Percentiles rank a stretch among this genome's conserved stretches.
These are phyloP conservation scores for Flaveria sonorensis DNA, from an alignment of 129 eudicot genomes.

Conservation along the genomic window DNA sequence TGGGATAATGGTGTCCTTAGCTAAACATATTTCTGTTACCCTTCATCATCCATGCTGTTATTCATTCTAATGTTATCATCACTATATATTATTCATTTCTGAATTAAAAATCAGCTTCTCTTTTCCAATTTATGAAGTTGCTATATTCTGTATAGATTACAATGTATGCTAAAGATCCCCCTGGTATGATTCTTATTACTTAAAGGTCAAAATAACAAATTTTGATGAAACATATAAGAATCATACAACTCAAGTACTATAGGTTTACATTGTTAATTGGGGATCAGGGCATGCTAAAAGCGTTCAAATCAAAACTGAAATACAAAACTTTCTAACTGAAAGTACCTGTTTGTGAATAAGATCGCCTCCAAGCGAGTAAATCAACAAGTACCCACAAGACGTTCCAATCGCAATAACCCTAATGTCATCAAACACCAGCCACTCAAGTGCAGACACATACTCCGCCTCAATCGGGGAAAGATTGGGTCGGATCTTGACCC, in stretches of 20 bases:
- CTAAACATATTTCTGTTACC: neutral
- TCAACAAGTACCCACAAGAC: conserved; percentile 74
- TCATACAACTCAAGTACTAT: no score
- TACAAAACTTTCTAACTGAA: neutral
- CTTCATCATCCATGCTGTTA: neutral
- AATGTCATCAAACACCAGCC: conserved; percentile 84
- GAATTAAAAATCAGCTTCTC: neutral
- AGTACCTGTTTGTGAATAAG: conserved; percentile 94
- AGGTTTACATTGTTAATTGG: no score
- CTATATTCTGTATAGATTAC: no score
- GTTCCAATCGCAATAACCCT: conserved; percentile 85
- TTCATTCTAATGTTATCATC: neutral
- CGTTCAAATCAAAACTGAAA: neutral
- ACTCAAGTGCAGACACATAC: conserved; percentile 76
- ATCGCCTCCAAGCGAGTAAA: conserved; percentile 73
- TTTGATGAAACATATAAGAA: neutral
- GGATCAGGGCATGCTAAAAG: no score
- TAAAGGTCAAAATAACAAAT: neutral
- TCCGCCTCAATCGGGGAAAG: conserved; percentile 90
- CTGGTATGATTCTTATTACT: neutral
- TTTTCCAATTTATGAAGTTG: no score
- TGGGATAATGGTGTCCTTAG: neutral
- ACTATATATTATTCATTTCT: neutral
- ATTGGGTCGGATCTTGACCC: conserved; percentile 81
- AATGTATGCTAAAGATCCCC: no score